A percentile compares a stretch with the other conserved stretches of the same genome.
phyloP scores from a whole-genome alignment of 148 eudicot genomes.

The Dysphania ambrosioides region DNA sequence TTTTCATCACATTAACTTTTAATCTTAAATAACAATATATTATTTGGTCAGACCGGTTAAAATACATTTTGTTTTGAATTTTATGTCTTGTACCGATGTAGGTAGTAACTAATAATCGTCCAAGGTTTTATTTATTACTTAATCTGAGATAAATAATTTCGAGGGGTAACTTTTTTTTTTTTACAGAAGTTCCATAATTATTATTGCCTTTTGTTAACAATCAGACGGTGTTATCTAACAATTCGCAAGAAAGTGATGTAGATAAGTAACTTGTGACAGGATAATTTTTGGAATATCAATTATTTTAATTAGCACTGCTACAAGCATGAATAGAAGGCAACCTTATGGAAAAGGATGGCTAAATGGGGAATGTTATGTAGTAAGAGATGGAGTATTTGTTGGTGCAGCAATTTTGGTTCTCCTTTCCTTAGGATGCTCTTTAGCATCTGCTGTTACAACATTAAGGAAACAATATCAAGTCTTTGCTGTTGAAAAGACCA shows the following conservation, averaged over 20 bases:
- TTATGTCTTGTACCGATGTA: too few relatives aligned
- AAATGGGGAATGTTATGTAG: conserved; percentile 65
- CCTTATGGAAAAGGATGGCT: conserved; percentile 69
- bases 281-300: conserved; percentile 40
- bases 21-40: too few relatives aligned
- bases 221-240: too few relatives aligned
- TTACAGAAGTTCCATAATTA: too few relatives aligned
- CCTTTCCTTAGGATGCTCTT: conserved; percentile 38
- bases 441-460: conserved; percentile 22
- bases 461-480: conserved; percentile 24
- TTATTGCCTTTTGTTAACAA: too few relatives aligned
- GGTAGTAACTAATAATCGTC: too few relatives aligned
- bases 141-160: too few relatives aligned
- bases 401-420: conserved; percentile 47
- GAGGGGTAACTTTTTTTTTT: too few relatives aligned
- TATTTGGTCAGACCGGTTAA: too few relatives aligned
- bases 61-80: too few relatives aligned
- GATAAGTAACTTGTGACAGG: conserved; percentile 37
- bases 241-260: background rate
- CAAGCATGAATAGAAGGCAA: conserved; percentile 66
- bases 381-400: conserved; percentile 57
- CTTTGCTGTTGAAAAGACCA: conserved; percentile 9
- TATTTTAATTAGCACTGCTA: conserved; percentile 36
- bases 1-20: too few relatives aligned
- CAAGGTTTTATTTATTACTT: too few relatives aligned